Conservation (phyloP, 2,329 filamentous ascomycete genomes). For the Gaeumannomyces tritici region DNA sequence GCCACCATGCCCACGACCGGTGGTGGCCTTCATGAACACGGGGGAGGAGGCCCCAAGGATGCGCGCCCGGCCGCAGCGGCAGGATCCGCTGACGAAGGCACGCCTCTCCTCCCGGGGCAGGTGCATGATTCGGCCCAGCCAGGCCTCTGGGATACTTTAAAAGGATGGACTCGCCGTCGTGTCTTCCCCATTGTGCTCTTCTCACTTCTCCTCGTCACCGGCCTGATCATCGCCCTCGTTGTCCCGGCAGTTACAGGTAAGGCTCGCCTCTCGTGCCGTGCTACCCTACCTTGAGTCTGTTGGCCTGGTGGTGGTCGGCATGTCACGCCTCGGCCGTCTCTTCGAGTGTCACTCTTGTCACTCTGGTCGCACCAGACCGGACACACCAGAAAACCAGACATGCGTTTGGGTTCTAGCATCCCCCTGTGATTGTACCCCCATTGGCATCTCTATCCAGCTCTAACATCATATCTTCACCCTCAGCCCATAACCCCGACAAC, state of each 20-base stretch:
- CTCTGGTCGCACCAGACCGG: not conserved
- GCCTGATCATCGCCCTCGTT: slow-evolving; percentile 7
- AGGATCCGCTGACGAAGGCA: not conserved
- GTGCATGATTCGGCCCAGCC: not conserved
- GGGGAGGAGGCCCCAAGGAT: not conserved
- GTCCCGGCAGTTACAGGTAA: slow-evolving; percentile 1
- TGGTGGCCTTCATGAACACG: not conserved
- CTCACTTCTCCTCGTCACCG: slow-evolving; percentile 5
- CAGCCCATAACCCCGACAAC: not conserved
- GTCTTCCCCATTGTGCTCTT: not conserved
- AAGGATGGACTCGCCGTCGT: not conserved
- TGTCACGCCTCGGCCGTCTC: not conserved
- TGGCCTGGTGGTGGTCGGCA: not conserved
- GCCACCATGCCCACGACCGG: not conserved
- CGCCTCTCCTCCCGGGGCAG: not conserved
- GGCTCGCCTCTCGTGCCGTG: not conserved
- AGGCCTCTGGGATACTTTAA: slow-evolving; percentile 1
- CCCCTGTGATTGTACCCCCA: not conserved
- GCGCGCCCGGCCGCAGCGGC: not conserved
- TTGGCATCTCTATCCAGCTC: not conserved
- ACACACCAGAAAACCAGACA: not conserved
- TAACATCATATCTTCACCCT: not conserved
- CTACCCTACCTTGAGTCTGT: not conserved
- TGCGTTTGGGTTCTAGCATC: not conserved
- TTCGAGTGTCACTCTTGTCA: not conserved